Conservation (phyloP, 1,284 basidiomycete species). For the Leccinum griseonigrum region DNA sequence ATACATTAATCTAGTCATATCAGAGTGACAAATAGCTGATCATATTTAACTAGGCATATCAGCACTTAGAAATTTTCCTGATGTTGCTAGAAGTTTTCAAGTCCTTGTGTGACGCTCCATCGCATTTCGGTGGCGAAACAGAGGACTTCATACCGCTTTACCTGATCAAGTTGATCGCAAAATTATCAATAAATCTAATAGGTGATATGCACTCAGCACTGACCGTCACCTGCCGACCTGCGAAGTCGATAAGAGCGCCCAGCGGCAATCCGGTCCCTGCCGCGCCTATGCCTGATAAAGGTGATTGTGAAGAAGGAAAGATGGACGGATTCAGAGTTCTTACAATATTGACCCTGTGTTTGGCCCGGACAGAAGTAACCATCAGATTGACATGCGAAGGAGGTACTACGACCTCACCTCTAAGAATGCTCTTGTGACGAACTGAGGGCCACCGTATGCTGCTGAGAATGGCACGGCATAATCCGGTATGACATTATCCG, state of each 20-base stretch:
- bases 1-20: too few species aligned
- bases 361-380: background rate
- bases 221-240: conserved; percentile 25
- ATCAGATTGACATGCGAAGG: background rate
- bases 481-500: conserved; percentile 31
- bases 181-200: background rate
- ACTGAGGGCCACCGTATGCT: conserved; percentile 27
- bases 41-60: too few species aligned
- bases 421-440: conserved; percentile 26
- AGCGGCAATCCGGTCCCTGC: conserved; percentile 28
- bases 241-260: conserved; percentile 26
- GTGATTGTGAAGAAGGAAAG: background rate
- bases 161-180: conserved; percentile 10
- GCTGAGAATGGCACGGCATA: conserved; percentile 28
- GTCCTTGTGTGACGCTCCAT: conserved; percentile 17
- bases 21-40: too few species aligned
- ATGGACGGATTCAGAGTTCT: conserved; percentile 3
- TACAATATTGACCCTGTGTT: conserved; percentile 28
- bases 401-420: conserved; percentile 15
- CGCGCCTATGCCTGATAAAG: conserved; percentile 23
- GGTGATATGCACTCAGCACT: background rate
- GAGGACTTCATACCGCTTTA: conserved; percentile 30
- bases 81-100: conserved; percentile 14
- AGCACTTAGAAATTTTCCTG: too few species aligned
- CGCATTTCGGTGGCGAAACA: conserved; percentile 28